Evolutionary conservation across 169 alveolate species (phyloP).

Genomic region (Plasmodium cynomolgi): DNA sequence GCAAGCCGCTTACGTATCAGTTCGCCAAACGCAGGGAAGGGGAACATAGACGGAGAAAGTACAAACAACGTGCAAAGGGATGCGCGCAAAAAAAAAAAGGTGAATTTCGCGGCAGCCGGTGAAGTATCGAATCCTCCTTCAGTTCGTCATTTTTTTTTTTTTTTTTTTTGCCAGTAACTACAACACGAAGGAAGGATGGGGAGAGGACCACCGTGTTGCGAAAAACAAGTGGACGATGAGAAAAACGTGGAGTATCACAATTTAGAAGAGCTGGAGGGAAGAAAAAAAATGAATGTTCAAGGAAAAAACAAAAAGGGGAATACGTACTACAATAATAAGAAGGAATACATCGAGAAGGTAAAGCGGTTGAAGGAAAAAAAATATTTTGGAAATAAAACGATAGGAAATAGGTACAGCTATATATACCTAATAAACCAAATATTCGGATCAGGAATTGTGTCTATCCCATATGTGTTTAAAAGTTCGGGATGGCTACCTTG

Average conservation of each 20-base stretch:
- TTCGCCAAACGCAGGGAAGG: neutral
- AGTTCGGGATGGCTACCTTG: slow-evolving; percentile 82
- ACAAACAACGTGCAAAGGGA: neutral
- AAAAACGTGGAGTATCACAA: neutral
- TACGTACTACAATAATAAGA: neutral
- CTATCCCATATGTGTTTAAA: slow-evolving; percentile 79
- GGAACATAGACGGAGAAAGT: neutral
- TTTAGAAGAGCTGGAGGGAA: neutral
- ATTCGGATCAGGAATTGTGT: slow-evolving; percentile 80
- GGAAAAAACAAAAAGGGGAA: neutral
- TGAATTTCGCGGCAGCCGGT: neutral
- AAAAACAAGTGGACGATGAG: neutral
- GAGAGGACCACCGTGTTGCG: neutral
- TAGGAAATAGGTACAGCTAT: slow-evolving; percentile 59
- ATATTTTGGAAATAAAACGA: slow-evolving; percentile 68
- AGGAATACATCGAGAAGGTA: slow-evolving; percentile 57
- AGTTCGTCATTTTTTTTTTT: too few species aligned
- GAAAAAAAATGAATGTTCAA: neutral
- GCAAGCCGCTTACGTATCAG: neutral
- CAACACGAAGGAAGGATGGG: neutral
- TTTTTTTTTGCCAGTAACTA: neutral
- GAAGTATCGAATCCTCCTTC: neutral
- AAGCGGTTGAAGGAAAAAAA: slow-evolving; percentile 51
- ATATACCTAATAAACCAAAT: slow-evolving; percentile 68
- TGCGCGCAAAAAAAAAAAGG: neutral